Evolutionary conservation across 805 yeast genomes (phyloP), one percentile per base, ranked within the genome.

Genomic region (Saccharomycopsis sp.): DNA sequence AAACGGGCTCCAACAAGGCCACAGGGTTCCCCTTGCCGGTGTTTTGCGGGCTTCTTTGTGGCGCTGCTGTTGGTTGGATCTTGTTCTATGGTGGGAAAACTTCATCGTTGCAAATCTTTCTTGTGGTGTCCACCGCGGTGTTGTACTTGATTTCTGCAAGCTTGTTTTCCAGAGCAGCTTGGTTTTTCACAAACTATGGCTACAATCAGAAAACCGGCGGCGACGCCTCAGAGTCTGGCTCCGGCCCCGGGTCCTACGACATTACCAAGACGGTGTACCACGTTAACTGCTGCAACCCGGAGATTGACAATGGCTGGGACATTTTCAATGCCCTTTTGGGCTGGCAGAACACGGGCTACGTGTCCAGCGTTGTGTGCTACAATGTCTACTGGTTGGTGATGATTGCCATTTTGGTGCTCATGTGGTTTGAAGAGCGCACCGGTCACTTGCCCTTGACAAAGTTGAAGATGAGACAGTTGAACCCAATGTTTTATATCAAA

Each of bases 251-350:
- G 58, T 80, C 96, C 19, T 89, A 89, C 64, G 79, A 89, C 62
- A 75, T 89, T 54, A 54, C 68, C 38, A 72, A 71, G 55, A 64
- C 82, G 10, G 96, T 89, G 20, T 89, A 95, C 88, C 98, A 89
- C 65, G 94, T 89, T 48, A 87, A 89, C 71, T 89, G 96, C 67
- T 89, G 97, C 68, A 87, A 87, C 63, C 96, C 96, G 34, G 88
- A 81, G 61, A 68, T 71, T 45, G 89, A 81, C 63, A 77, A 80
- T 53, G 97, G 96, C 66, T 89, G 97, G 97, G 95, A 87, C 73
- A 78, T 89, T 48, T 89, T 89, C 72, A 89, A 89, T 57, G 85
- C 96, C 20, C 62, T 89, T 43, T 68, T 89, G 49, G 98, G 97
- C 48, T 89, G 98, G 98, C 95, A 87, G 67, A 89, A 89, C 64